Conservation (phyloP, 768 basidiomycete species). For the Tylopilus vinaceipallidus region DNA sequence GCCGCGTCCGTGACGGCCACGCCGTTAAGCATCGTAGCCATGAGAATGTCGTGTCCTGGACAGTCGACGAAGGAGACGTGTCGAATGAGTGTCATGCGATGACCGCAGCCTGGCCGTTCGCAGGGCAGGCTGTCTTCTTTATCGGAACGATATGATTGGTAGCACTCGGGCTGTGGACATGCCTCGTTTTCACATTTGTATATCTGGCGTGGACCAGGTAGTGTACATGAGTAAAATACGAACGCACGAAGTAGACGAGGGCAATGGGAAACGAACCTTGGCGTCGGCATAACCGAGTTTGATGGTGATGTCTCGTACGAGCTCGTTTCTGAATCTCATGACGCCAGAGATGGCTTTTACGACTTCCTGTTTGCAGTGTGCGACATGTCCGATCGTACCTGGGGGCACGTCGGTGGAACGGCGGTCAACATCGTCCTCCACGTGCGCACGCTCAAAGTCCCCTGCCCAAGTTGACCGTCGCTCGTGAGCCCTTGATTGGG, state of each 20-base stretch:
- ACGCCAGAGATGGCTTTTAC: conserved; percentile 99
- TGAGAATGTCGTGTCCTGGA: conserved; percentile 98
- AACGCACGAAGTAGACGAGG: background rate
- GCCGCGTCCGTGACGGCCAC: conserved; percentile 99
- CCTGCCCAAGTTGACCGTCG: conserved; percentile 89
- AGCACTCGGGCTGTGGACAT: conserved; percentile 92
- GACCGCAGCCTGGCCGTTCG: conserved; percentile 89
- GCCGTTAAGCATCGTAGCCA: conserved; percentile 99
- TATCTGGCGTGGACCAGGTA: conserved; percentile 55
- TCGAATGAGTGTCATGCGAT: conserved; percentile 86
- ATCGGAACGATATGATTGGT: conserved; percentile 88
- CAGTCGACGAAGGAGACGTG: conserved; percentile 99
- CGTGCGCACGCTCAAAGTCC: background rate
- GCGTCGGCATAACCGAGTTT: conserved; percentile 99
- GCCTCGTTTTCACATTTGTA: conserved; percentile 96
- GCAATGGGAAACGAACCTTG: conserved; percentile 61
- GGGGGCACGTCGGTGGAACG: conserved; percentile 2
- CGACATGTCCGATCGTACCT: conserved; percentile 99
- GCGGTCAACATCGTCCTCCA: conserved; percentile 1
- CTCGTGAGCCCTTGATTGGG: conserved; percentile 61
- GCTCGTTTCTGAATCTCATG: conserved; percentile 99
- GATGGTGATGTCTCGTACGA: conserved; percentile 98
- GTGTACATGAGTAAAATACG: background rate
- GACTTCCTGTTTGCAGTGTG: conserved; percentile 93
- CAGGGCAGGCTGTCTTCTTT: conserved; percentile 94